These are phyloP conservation scores for Escovopsis sp. DNA, from an alignment of 2,329 filamentous ascomycete species.

Conservation along the genomic window DNA sequence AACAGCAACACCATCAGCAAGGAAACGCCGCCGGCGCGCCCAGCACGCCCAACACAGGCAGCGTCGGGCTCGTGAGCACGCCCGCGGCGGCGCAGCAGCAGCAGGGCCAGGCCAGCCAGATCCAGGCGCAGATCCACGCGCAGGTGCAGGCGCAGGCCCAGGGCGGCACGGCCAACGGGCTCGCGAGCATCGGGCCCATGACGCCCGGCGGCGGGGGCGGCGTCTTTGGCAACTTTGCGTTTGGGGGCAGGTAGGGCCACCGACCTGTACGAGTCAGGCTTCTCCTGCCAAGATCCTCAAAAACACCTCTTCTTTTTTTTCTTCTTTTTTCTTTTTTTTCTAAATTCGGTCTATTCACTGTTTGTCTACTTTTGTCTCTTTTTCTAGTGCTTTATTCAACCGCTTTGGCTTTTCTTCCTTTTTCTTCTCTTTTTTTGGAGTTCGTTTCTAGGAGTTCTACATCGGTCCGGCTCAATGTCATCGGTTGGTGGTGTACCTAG, in stretches of 20 bases:
- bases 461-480: no score
- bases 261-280: constrained; percentile 6
- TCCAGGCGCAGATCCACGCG: no score
- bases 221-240: constrained; percentile 60
- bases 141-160: constrained; percentile 11
- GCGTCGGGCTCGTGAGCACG: constrained; percentile 32
- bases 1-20: constrained; percentile 20
- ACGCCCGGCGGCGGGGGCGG: constrained; percentile 65
- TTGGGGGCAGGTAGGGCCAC: constrained; percentile 26
- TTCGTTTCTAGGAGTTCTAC: no score
- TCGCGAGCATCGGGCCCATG: constrained; percentile 50
- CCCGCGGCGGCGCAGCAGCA: constrained; percentile 20
- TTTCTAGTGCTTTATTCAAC: no score
- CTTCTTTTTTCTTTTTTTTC: background rate
- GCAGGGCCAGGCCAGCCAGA: no score
- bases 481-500: no score
- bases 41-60: constrained; percentile 55
- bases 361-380: no score
- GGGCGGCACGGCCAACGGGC: constrained; percentile 40
- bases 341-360: background rate
- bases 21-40: constrained; percentile 40
- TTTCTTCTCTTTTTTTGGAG: background rate
- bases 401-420: background rate
- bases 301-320: background rate
- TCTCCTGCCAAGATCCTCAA: constrained; percentile 5